Conservation (phyloP, 805 yeast species). For the Candida succiphila region DNA sequence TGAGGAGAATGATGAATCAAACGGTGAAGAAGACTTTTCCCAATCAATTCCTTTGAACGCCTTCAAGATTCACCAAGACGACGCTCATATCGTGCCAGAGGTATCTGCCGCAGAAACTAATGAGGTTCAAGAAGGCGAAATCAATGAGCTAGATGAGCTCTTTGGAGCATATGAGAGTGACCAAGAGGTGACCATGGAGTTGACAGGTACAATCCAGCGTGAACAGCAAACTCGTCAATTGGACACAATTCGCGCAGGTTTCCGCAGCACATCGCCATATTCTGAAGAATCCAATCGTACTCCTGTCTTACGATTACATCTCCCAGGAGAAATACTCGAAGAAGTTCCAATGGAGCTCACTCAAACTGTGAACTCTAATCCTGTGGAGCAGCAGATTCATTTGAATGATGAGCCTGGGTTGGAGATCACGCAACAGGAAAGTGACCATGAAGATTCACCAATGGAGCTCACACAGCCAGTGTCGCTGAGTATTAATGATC, state of each 20-base stretch:
- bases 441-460: no score
- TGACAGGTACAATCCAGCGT: slow-evolving; percentile 5
- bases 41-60: slow-evolving; percentile 6
- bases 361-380: background rate
- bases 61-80: slow-evolving; percentile 2
- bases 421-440: slow-evolving; percentile 10
- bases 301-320: no score
- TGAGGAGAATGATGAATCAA: background rate
- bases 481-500: no score
- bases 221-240: no score
- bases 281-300: no score
- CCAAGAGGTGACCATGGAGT: slow-evolving; percentile 10
- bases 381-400: background rate
- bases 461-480: slow-evolving; percentile 3
- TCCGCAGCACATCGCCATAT: no score
- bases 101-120: background rate
- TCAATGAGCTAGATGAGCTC: slow-evolving; percentile 1
- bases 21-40: slow-evolving; percentile 7
- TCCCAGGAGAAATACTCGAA: no score
- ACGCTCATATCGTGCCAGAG: no score
- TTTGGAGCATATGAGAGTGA: slow-evolving; percentile 4
- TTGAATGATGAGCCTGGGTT: slow-evolving; percentile 6
- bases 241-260: no score
- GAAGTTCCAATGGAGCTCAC: no score
- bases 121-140: slow-evolving; percentile 4